These are phyloP conservation scores for Schizochytrium sp. DNA, from an alignment of 108 stramenopile species.

Conservation along the genomic window DNA sequence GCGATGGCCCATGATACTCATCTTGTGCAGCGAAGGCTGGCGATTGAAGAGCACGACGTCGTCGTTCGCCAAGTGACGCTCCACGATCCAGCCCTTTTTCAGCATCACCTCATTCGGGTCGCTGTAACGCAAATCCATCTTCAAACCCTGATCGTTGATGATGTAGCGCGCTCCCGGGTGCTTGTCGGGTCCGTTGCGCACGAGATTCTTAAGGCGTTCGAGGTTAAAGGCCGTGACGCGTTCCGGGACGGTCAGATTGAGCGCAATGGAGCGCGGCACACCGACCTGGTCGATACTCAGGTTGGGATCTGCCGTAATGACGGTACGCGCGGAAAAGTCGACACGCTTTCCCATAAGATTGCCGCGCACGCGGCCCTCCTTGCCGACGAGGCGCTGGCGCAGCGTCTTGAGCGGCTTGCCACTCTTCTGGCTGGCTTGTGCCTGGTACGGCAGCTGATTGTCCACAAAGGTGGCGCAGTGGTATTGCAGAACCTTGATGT, in stretches of 20 bases:
- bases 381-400: conserved; percentile 84
- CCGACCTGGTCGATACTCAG: conserved; percentile 97
- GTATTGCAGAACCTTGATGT: conserved; percentile 90
- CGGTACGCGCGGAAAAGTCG: conserved; percentile 94
- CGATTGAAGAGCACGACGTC: conserved; percentile 98
- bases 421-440: conserved; percentile 81
- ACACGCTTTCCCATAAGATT: conserved; percentile 99
- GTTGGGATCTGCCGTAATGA: conserved; percentile 99
- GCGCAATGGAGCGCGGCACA: conserved; percentile 87
- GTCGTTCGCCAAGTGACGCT: conserved; percentile 89
- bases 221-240: conserved; percentile 90
- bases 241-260: conserved; percentile 93
- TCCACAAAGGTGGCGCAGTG: conserved; percentile 82
- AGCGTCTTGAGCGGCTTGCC: conserved; percentile 96
- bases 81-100: conserved; percentile 90
- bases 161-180: conserved; percentile 96
- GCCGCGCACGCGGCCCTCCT: conserved; percentile 96
- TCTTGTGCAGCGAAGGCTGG: conserved; percentile 97
- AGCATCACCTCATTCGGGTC: conserved; percentile 66
- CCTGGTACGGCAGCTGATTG: conserved; percentile 77
- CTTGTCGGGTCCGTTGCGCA: conserved; percentile 82
- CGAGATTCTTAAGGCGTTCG: conserved; percentile 66
- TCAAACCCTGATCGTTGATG: conserved; percentile 82
- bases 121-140: conserved; percentile 85
- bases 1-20: conserved; percentile 97